A percentile compares a stretch with the other conserved stretches of the same genome.
Conservation (phyloP, 2,329 filamentous ascomycete species). For the Fusarium transvaalense region DNA sequence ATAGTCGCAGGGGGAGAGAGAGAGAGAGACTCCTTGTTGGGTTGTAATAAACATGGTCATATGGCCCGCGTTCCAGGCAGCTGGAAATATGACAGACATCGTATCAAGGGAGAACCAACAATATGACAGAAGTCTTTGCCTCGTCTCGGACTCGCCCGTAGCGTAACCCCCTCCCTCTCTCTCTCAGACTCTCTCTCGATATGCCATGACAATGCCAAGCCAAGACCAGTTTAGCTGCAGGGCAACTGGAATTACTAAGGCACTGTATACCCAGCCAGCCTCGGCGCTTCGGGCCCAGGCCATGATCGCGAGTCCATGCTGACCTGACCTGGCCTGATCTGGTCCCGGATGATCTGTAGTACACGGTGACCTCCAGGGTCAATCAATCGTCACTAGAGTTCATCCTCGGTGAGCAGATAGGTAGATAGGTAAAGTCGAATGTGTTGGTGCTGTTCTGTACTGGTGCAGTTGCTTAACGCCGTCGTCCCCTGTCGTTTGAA, state of each 20-base stretch:
- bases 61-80: conserved; percentile 30
- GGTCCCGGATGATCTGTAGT: conserved; percentile 12
- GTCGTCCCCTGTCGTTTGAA: conserved; percentile 19
- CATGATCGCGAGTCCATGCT: conserved; percentile 29
- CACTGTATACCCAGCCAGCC: conserved; percentile 8
- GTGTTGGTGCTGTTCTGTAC: conserved; percentile 15
- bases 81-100: conserved; percentile 26
- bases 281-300: conserved; percentile 26
- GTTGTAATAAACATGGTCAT: conserved; percentile 1
- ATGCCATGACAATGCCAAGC: conserved; percentile 1
- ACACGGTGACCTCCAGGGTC: conserved; percentile 26
- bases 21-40: conserved; percentile 20
- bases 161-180: not conserved
- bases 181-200: not conserved
- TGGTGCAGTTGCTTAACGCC: conserved; percentile 10
- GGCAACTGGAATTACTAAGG: not conserved
- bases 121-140: conserved; percentile 18
- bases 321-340: conserved; percentile 3
- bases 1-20: conserved; percentile 32
- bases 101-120: conserved; percentile 15
- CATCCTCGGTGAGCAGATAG: too few relatives aligned
- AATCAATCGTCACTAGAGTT: conserved; percentile 11
- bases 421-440: conserved; percentile 3
- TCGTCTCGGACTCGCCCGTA: not conserved
- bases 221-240: not conserved